Evolutionary conservation across 2,329 filamentous ascomycete species (phyloP).

Genomic region (Scedosporium aurantiacum): DNA sequence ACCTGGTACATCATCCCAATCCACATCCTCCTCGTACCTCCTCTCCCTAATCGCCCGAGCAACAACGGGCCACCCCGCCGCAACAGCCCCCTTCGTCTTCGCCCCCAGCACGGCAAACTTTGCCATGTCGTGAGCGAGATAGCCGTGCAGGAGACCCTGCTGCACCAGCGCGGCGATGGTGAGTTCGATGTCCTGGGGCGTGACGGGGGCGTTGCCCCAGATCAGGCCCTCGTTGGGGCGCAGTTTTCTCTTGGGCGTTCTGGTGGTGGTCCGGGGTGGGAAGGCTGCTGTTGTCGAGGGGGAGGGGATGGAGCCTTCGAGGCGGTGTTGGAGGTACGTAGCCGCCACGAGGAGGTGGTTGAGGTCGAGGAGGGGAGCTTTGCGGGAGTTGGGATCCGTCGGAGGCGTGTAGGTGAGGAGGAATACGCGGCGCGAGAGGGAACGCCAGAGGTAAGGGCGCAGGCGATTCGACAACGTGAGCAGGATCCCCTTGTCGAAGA

Average conservation of each 20-base stretch:
- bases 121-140: conserved; percentile 64
- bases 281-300: conserved; percentile 30
- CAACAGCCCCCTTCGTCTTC: conserved; percentile 51
- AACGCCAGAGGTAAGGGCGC: conserved; percentile 75
- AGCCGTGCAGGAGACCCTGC: conserved; percentile 74
- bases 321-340: conserved; percentile 50
- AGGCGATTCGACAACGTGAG: conserved; percentile 66
- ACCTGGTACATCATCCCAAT: conserved; percentile 59
- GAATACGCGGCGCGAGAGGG: conserved; percentile 67
- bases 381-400: conserved; percentile 38
- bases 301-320: conserved; percentile 45
- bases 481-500: conserved; percentile 64
- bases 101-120: conserved; percentile 77
- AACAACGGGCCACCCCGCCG: conserved; percentile 65
- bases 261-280: conserved; percentile 24
- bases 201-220: conserved; percentile 51
- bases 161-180: conserved; percentile 66
- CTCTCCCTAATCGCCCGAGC: conserved; percentile 57
- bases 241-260: conserved; percentile 38
- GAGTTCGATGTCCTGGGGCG: conserved; percentile 60
- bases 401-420: conserved; percentile 66
- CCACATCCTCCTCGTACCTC: conserved; percentile 44
- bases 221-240: conserved; percentile 48
- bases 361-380: conserved; percentile 66
- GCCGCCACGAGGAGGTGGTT: conserved; percentile 55